Evolutionary conservation across 306 rosid species (phyloP).

Genomic region (Argentina anserina): DNA sequence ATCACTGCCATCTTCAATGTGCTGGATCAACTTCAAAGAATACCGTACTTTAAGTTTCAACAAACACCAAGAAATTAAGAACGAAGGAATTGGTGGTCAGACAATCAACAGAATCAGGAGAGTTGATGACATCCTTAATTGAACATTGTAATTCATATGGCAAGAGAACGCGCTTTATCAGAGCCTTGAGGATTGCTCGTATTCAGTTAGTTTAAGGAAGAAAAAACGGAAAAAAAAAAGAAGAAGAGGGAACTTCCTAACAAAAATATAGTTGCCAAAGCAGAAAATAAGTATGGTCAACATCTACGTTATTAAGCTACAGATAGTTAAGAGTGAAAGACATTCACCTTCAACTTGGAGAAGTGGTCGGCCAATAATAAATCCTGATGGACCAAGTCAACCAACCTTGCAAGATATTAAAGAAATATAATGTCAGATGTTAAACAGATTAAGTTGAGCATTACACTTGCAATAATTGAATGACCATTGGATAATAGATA

Average conservation of each 20-base stretch:
- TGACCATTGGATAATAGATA: conserved; percentile 6
- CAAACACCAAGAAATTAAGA: neutral
- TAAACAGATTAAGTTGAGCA: conserved; percentile 13
- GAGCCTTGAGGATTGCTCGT: neutral
- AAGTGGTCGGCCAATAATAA: conserved; percentile 82
- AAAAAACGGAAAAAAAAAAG: too few species aligned
- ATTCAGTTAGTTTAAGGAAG: too few species aligned
- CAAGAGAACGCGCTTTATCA: neutral
- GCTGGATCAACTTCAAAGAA: conserved; percentile 70
- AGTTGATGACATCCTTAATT: neutral
- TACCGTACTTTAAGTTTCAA: conserved; percentile 36
- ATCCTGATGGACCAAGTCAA: conserved; percentile 86
- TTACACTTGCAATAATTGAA: conserved; percentile 10
- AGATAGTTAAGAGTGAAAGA: conserved; percentile 17
- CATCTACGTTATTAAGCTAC: conserved; percentile 2
- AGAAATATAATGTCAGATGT: conserved; percentile 22
- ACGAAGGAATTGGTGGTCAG: neutral
- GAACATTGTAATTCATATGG: neutral
- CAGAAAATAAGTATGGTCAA: neutral
- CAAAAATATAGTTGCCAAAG: too few species aligned
- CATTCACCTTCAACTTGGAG: conserved; percentile 73
- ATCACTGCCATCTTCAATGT: conserved; percentile 37
- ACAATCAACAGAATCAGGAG: neutral
- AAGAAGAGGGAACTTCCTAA: too few species aligned
- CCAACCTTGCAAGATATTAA: conserved; percentile 50